Percentiles rank a stretch among this genome's conserved stretches.
Conservation (phyloP, 2,329 filamentous ascomycete species). For the Ascochyta clinopodiicola region DNA sequence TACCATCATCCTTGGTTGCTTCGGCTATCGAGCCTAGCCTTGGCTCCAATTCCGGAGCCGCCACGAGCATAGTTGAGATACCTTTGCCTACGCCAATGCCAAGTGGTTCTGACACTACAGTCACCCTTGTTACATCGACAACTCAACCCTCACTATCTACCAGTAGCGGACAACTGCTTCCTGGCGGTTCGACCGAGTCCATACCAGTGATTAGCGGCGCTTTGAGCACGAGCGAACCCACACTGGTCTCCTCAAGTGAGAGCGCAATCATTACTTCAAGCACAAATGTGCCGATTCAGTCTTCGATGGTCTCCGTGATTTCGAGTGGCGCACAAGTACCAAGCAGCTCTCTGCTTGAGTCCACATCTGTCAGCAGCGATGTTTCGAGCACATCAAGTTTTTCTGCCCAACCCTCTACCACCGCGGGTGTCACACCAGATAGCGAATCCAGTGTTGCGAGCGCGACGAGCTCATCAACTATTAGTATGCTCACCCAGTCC, state of each 20-base stretch:
- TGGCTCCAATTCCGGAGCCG: background rate
- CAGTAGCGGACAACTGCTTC: background rate
- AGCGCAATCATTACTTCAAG: background rate
- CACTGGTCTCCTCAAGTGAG: background rate
- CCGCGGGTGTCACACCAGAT: background rate
- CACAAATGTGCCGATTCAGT: background rate
- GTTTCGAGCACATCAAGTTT: background rate
- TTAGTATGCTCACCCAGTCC: background rate
- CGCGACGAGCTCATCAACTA: background rate
- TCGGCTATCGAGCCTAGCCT: background rate
- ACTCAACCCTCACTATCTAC: background rate
- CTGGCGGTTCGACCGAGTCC: background rate
- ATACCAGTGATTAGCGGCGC: background rate
- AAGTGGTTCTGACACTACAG: background rate
- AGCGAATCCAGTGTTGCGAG: background rate
- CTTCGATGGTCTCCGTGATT: background rate
- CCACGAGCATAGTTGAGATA: background rate
- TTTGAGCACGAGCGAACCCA: background rate
- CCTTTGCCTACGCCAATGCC: background rate
- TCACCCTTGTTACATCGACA: background rate
- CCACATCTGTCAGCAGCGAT: background rate
- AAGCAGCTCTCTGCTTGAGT: background rate
- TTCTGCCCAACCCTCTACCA: background rate
- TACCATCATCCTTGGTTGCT: background rate
- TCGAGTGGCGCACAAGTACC: background rate